Evolutionary conservation across 2,329 filamentous ascomycete species (phyloP).

Genomic region (Aspergillus proliferans): DNA sequence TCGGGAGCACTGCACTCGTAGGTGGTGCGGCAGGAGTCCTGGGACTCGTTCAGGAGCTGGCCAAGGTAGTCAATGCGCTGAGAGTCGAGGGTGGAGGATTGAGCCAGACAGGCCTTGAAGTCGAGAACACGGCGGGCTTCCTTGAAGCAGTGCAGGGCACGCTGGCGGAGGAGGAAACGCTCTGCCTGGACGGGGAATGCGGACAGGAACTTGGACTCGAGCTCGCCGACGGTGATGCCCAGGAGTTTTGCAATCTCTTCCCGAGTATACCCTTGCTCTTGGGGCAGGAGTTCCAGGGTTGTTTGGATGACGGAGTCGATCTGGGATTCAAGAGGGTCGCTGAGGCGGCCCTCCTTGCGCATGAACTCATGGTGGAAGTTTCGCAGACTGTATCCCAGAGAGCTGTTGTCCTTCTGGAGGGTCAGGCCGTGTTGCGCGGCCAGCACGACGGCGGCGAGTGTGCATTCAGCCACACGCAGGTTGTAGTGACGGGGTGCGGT

Average conservation of each 20-base stretch:
- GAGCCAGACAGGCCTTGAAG: constrained; percentile 70
- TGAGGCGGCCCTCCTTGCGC: constrained; percentile 41
- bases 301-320: constrained; percentile 66
- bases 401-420: constrained; percentile 71
- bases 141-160: constrained; percentile 82
- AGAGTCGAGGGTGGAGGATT: constrained; percentile 50
- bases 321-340: constrained; percentile 56
- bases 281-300: constrained; percentile 63
- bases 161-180: constrained; percentile 77
- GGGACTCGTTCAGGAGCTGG: constrained; percentile 79
- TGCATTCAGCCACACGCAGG: constrained; percentile 91
- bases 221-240: constrained; percentile 60
- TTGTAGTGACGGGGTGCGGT: constrained; percentile 95
- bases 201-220: constrained; percentile 74
- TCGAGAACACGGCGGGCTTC: constrained; percentile 80
- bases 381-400: constrained; percentile 73
- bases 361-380: constrained; percentile 85
- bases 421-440: constrained; percentile 56
- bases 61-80: constrained; percentile 71
- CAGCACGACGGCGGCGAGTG: constrained; percentile 68
- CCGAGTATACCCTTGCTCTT: constrained; percentile 79
- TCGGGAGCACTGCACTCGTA: constrained; percentile 93
- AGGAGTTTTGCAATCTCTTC: constrained; percentile 74
- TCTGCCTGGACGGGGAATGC: constrained; percentile 86
- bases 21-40: constrained; percentile 75